A percentile compares a stretch with the other conserved stretches of the same genome.
phyloP scores from a whole-genome alignment of 371 early-diverging fungal genomes.

The Rhizomucor pusillus region DNA sequence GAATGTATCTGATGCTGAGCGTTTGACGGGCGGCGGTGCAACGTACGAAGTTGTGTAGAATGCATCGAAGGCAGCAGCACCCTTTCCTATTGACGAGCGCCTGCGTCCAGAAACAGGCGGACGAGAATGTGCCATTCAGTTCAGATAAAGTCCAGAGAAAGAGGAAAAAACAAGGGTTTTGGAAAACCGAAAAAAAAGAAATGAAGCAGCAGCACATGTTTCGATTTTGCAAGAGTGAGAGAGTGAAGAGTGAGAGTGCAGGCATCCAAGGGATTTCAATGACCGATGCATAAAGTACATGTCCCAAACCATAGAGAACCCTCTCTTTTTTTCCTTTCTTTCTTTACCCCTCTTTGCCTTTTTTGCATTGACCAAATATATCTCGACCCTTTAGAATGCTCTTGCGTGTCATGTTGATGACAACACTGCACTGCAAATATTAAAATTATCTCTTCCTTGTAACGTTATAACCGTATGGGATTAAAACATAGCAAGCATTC shows the following conservation, averaged over 20 bases:
- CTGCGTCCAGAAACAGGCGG: constrained; percentile 3
- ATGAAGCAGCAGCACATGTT: background rate
- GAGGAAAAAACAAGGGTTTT: background rate
- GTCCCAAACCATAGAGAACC: background rate
- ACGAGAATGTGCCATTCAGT: constrained; percentile 5
- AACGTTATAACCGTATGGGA: constrained; percentile 3
- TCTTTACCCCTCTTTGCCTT: constrained; percentile 1
- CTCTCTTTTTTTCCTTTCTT: background rate
- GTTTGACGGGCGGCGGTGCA: constrained; percentile 7
- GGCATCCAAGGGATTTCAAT: background rate
- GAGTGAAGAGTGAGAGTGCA: no score
- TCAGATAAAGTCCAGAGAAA: background rate
- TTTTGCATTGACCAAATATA: background rate
- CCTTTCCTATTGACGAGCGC: constrained; percentile 3
- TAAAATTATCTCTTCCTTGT: no score
- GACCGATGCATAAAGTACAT: background rate
- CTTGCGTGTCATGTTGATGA: background rate
- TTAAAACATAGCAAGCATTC: constrained; percentile 7
- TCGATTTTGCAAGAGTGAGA: no score
- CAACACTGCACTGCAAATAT: no score
- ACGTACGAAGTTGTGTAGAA: constrained; percentile 15
- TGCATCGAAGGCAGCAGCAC: constrained; percentile 7
- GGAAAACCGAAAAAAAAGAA: background rate
- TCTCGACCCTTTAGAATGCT: background rate
- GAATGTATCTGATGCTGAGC: constrained; percentile 15